Evolutionary conservation across 2,329 filamentous ascomycete genomes (phyloP).

Genomic region (Podosphaera xanthii): DNA sequence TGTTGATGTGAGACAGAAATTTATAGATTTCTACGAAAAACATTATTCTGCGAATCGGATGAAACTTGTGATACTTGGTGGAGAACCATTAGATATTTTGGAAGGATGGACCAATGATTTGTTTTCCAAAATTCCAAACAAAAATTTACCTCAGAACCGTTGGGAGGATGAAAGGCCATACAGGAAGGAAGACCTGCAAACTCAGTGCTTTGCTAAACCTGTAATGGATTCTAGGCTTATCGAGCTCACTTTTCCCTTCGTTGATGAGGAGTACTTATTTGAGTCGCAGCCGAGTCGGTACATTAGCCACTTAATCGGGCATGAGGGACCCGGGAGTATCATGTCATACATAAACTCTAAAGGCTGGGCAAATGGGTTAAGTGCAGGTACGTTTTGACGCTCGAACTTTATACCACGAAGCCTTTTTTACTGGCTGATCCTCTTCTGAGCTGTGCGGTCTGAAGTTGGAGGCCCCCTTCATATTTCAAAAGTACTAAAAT

Average conservation of each 20-base stretch:
- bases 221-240: conserved; percentile 46
- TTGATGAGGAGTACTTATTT: conserved; percentile 44
- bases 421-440: neutral
- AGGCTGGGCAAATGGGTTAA: conserved; percentile 47
- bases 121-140: conserved; percentile 44
- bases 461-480: neutral
- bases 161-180: conserved; percentile 42
- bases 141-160: conserved; percentile 37
- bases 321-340: conserved; percentile 54
- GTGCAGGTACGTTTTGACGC: conserved; percentile 20
- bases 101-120: conserved; percentile 46
- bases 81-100: conserved; percentile 41
- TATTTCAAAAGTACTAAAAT: neutral
- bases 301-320: conserved; percentile 48
- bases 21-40: conserved; percentile 48
- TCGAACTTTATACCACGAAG: neutral
- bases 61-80: conserved; percentile 48
- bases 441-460: neutral
- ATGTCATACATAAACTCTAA: conserved; percentile 49
- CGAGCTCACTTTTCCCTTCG: conserved; percentile 45
- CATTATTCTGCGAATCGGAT: conserved; percentile 56
- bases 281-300: conserved; percentile 47
- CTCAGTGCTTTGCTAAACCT: conserved; percentile 47
- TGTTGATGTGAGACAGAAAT: conserved; percentile 46
- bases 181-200: conserved; percentile 34